These are phyloP conservation scores for Sungouiella blattae DNA, from an alignment of 805 yeast species.

Conservation along the genomic window DNA sequence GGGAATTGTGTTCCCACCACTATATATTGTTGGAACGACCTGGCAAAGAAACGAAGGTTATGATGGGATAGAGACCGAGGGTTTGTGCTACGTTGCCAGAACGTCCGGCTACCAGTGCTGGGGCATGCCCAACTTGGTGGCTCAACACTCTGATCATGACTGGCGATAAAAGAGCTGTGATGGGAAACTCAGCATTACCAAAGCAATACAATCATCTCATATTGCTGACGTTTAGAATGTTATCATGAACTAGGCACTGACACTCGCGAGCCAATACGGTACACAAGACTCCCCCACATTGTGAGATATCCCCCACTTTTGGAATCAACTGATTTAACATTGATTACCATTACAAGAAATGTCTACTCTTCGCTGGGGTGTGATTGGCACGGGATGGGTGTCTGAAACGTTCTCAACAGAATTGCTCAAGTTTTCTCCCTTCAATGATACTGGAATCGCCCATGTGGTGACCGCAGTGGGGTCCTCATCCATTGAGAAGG, in stretches of 20 bases:
- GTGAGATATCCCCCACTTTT: too few species aligned
- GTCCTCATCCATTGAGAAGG: slow-evolving; percentile 32
- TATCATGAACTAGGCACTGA: too few species aligned
- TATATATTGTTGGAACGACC: slow-evolving; percentile 43
- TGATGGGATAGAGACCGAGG: slow-evolving; percentile 56
- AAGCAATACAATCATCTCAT: too few species aligned
- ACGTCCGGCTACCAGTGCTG: slow-evolving; percentile 44
- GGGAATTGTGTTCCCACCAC: slow-evolving; percentile 46
- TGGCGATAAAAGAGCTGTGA: too few species aligned
- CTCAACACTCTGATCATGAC: slow-evolving; percentile 24
- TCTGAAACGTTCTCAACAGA: not conserved
- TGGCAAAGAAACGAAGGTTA: slow-evolving; percentile 48
- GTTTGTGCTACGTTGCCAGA: slow-evolving; percentile 46
- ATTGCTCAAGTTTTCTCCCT: not conserved
- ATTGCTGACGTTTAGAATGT: too few species aligned
- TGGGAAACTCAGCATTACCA: too few species aligned
- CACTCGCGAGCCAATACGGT: too few species aligned
- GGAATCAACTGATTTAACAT: too few species aligned
- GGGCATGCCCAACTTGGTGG: slow-evolving; percentile 48
- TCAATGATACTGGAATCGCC: slow-evolving; percentile 3
- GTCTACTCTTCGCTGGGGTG: not conserved
- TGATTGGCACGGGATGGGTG: not conserved
- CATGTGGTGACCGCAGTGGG: slow-evolving; percentile 38
- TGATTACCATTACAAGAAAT: too few species aligned
- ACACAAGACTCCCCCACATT: too few species aligned